Evolutionary conservation across 192 early-diverging fungal genomes (phyloP).

Genomic region (Coemansia sp.): DNA sequence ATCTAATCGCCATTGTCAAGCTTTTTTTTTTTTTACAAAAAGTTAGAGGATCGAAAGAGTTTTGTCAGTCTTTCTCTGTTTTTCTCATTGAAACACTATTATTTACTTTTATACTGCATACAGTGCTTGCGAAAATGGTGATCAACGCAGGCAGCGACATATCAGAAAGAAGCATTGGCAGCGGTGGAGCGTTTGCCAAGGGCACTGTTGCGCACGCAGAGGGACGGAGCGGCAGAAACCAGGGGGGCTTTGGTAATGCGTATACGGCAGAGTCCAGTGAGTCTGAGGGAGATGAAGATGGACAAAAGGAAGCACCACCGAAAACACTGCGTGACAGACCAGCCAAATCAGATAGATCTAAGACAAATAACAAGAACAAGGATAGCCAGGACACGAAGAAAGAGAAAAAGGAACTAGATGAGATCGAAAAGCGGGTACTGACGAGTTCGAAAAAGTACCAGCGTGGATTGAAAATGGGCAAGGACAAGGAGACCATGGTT

Average conservation of each 20-base stretch:
- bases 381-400: conserved; percentile 6
- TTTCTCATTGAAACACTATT: not conserved
- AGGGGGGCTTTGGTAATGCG: too few species aligned
- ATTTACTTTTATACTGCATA: not conserved
- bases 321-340: conserved; percentile 21
- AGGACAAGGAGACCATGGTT: conserved; percentile 5
- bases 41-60: too few species aligned
- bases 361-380: not conserved
- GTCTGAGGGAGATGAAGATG: conserved; percentile 10
- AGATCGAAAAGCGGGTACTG: conserved; percentile 13
- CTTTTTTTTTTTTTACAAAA: too few species aligned
- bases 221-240: not conserved
- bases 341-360: conserved; percentile 12
- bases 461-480: conserved; percentile 10
- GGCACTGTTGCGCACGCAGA: conserved; percentile 8
- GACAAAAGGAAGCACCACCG: conserved; percentile 7
- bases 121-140: not conserved
- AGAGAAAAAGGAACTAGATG: conserved; percentile 7
- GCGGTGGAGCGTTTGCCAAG: conserved; percentile 12
- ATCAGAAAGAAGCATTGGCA: not conserved
- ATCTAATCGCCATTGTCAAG: too few species aligned
- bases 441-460: conserved; percentile 37
- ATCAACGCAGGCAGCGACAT: not conserved
- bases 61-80: too few species aligned
- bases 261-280: not conserved